These are phyloP conservation scores for Chalciporus pseudorubinellus DNA, from an alignment of 768 basidiomycete genomes.

Conservation along the genomic window DNA sequence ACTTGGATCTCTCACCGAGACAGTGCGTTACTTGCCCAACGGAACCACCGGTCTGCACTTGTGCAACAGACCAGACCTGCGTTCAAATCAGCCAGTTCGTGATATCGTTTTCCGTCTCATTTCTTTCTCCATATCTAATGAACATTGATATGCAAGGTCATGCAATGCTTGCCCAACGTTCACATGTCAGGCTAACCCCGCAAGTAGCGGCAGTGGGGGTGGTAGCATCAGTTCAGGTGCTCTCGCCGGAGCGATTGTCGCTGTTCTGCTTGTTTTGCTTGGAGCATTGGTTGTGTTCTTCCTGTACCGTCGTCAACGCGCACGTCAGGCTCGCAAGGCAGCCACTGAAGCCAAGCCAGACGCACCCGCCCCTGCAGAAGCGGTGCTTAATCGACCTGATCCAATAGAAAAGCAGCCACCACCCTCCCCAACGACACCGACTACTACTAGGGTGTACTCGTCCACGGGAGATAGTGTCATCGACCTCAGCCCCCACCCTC, in stretches of 20 bases:
- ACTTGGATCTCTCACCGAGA: constrained; percentile 37
- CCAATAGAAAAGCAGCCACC: constrained; percentile 65
- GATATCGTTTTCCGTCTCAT: not conserved
- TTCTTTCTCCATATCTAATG: constrained; percentile 2
- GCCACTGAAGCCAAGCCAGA: constrained; percentile 50
- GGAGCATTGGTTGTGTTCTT: constrained; percentile 51
- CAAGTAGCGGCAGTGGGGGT: constrained; percentile 25
- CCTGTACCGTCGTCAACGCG: constrained; percentile 57
- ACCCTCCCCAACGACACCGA: constrained; percentile 4
- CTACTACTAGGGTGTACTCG: constrained; percentile 48
- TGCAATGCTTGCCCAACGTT: constrained; percentile 55
- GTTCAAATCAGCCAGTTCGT: constrained; percentile 58
- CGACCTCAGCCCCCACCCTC: constrained; percentile 57
- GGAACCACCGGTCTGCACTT: constrained; percentile 51
- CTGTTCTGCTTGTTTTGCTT: constrained; percentile 56
- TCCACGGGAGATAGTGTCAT: constrained; percentile 50
- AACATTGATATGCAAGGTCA: constrained; percentile 39
- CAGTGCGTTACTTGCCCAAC: constrained; percentile 53
- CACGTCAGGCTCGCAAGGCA: constrained; percentile 34
- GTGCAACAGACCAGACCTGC: constrained; percentile 54
- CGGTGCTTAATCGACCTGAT: constrained; percentile 80
- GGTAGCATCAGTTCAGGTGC: constrained; percentile 63
- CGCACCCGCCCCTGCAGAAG: constrained; percentile 69
- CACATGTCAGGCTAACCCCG: constrained; percentile 44
- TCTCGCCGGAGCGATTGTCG: constrained; percentile 71